These are phyloP conservation scores for Lactarius quietus DNA, from an alignment of 768 basidiomycete species.

Conservation along the genomic window DNA sequence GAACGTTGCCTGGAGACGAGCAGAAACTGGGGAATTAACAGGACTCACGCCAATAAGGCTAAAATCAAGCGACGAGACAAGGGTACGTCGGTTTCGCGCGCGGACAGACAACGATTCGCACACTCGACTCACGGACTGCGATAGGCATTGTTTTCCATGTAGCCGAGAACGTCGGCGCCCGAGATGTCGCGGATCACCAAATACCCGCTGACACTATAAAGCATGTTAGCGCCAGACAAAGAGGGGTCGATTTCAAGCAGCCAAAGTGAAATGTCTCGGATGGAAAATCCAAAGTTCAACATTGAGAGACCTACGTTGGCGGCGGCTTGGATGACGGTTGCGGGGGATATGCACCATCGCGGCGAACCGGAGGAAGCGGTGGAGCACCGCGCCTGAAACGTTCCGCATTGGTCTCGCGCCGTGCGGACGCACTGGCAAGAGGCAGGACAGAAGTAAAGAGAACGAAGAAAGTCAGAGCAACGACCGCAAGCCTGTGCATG, in stretches of 20 bases:
- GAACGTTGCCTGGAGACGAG: neutral
- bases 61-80: neutral
- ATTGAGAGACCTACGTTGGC: neutral
- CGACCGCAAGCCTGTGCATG: neutral
- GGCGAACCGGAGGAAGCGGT: conserved; percentile 1
- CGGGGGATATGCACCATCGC: neutral
- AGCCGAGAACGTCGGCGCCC: neutral
- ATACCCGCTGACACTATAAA: neutral
- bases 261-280: neutral
- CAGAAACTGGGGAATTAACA: neutral
- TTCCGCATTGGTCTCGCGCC: conserved; percentile 12
- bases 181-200: conserved; percentile 6
- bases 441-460: conserved; percentile 8
- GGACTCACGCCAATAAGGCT: neutral
- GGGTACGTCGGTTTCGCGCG: neutral
- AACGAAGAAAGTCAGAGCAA: neutral
- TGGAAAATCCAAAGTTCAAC: neutral
- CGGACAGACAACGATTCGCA: neutral
- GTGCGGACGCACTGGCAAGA: neutral
- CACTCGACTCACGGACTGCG: conserved; percentile 3
- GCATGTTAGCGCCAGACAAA: neutral
- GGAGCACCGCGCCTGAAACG: conserved; percentile 15
- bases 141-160: neutral
- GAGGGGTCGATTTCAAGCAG: neutral
- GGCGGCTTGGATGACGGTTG: neutral